Percentiles rank a stretch among this genome's conserved stretches.
Conservation (phyloP, 1,284 basidiomycete species). For the Limonomyces culmigenus region DNA sequence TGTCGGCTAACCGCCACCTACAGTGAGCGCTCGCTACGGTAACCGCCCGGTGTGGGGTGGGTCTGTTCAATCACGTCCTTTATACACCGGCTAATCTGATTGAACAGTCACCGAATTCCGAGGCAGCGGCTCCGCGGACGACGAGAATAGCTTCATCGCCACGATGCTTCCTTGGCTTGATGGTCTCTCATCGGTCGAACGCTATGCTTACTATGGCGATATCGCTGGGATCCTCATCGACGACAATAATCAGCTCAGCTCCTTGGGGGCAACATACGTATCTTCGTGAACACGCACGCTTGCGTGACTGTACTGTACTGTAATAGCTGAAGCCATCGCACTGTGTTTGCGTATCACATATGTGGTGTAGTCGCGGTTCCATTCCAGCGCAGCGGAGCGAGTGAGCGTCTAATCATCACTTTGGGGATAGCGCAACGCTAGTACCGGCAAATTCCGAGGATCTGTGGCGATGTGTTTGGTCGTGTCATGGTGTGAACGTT, state of each 20-base stretch:
- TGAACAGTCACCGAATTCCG: slow-evolving; percentile 19
- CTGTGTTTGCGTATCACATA: too few species aligned
- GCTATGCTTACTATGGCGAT: slow-evolving; percentile 16
- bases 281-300: too few species aligned
- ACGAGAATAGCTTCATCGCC: slow-evolving; percentile 13
- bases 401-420: too few species aligned
- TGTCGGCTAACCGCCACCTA: neutral
- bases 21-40: neutral
- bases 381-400: too few species aligned
- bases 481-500: too few species aligned
- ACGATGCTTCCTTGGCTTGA: slow-evolving; percentile 15
- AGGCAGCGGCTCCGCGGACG: slow-evolving; percentile 10
- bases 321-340: too few species aligned
- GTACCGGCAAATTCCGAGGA: too few species aligned
- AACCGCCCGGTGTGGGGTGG: slow-evolving; percentile 10
- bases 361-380: too few species aligned
- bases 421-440: too few species aligned
- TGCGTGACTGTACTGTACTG: too few species aligned
- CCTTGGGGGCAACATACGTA: slow-evolving; percentile 7
- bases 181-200: slow-evolving; percentile 10
- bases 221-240: slow-evolving; percentile 12
- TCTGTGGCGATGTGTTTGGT: too few species aligned
- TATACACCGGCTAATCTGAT: slow-evolving; percentile 12
- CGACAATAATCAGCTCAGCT: slow-evolving; percentile 4
- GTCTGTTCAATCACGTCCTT: too few species aligned